phyloP scores from a whole-genome alignment of 345 rosid genomes.

The Corchorus capsularis region DNA sequence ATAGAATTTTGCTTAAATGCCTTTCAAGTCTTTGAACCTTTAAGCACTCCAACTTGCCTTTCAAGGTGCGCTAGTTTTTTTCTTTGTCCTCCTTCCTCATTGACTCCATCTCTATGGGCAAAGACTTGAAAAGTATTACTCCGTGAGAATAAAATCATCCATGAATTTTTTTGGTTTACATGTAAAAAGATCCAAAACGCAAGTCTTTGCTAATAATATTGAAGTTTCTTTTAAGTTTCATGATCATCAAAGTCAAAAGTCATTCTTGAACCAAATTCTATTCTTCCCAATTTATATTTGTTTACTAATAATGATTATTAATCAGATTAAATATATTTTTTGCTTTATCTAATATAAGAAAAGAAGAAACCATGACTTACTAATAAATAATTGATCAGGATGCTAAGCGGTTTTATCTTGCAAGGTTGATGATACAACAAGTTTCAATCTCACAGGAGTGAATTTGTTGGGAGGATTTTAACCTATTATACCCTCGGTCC shows the following conservation, averaged over 20 bases:
- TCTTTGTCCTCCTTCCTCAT: background rate
- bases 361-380: too few species aligned
- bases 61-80: background rate
- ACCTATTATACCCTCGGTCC: too few species aligned
- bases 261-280: background rate
- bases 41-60: conserved; percentile 8
- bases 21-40: background rate
- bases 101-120: background rate
- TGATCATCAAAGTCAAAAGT: background rate
- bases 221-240: background rate
- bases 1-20: background rate
- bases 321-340: too few species aligned
- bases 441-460: too few species aligned
- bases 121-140: background rate
- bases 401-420: too few species aligned
- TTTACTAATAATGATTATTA: too few species aligned
- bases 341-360: too few species aligned
- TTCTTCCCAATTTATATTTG: too few species aligned
- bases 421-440: too few species aligned
- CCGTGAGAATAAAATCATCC: background rate
- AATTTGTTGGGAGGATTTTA: too few species aligned
- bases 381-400: too few species aligned
- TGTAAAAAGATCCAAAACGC: background rate
- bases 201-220: background rate
- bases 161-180: too few species aligned